A percentile compares a stretch with the other conserved stretches of the same genome.
These are phyloP conservation scores for Leonotis leonurus DNA, from an alignment of 257 asterid genomes.

Conservation along the genomic window DNA sequence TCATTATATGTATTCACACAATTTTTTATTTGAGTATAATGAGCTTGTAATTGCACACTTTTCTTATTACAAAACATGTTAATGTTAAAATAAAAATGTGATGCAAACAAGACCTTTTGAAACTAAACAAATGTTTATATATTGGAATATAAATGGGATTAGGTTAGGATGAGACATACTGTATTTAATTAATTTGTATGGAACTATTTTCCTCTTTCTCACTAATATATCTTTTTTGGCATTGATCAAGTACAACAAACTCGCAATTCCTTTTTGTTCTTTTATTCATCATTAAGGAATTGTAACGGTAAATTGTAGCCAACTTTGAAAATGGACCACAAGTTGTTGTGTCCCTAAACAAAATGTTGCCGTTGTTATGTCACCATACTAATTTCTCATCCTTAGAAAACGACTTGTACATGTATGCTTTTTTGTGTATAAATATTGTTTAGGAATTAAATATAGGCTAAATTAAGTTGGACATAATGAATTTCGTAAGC, in stretches of 20 bases:
- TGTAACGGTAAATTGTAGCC: slow-evolving; percentile 36
- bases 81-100: no score
- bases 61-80: no score
- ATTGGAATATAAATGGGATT: no score
- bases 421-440: not conserved
- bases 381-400: slow-evolving; percentile 14
- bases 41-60: no score
- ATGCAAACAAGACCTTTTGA: no score
- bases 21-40: no score
- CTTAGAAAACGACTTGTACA: slow-evolving; percentile 1
- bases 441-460: not conserved
- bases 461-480: not conserved
- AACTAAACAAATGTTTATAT: no score
- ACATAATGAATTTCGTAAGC: not conserved
- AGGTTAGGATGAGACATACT: no score
- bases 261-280: not conserved
- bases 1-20: no score
- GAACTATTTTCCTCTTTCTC: not conserved
- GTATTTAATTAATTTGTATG: no score
- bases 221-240: not conserved
- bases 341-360: slow-evolving; percentile 12
- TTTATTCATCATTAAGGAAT: not conserved
- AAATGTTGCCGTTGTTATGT: slow-evolving; percentile 33
- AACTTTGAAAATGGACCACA: slow-evolving; percentile 37
- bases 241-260: slow-evolving; percentile 2